Evolutionary conservation across 2,329 filamentous ascomycete genomes (phyloP), one percentile per base, ranked within the genome.

Genomic region (Plenodomus biglobosus): DNA sequence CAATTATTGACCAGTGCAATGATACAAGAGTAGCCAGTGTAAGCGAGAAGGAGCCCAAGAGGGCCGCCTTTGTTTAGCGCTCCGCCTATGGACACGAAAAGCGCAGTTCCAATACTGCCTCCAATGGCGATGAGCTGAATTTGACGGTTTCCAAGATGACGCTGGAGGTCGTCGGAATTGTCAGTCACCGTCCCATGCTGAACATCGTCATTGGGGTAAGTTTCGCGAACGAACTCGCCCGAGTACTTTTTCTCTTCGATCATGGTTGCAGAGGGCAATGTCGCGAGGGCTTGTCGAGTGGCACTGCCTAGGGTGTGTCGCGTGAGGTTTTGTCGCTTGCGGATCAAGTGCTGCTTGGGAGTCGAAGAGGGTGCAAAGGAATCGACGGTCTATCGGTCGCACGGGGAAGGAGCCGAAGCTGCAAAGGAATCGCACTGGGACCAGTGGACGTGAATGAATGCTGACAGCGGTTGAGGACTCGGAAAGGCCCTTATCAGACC

Each of bases 1-100:
- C 78, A 79, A 62, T 85, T 86, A 76, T 85, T 86, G 63, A 86
- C 80, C 39, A 84, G 72, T 19, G 74, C 83, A 50, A 86, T 75
- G 44, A 85, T 62, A 59, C 73, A 65, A 32, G 75, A 75, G 64
- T 86, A 85, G 37, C 83, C 53, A 27, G 75, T 73, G 63, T 82
- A 87, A 32, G 80, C 83, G 48, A 87, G 64, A 52, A 87, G 75
- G 35, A 86, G 70, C 48, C 76, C 79, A 39, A 70, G 76, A 8
- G 79, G 78, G 16, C 79, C 79, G 38, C 75, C 79, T 39, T 72
- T 71, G 52, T 72, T 71, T 19, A 82, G 71, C 49, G 82, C 83
- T 55, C 74, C 73, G 47, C 83, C 83, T 53, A 87, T 85, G 59
- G 76, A 81, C 61, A 85, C 79, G 69, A 85, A 85, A 44, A 85